Evolutionary conservation across 495 filamentous ascomycete genomes (phyloP).

Genomic region (Lepraria neglecta): DNA sequence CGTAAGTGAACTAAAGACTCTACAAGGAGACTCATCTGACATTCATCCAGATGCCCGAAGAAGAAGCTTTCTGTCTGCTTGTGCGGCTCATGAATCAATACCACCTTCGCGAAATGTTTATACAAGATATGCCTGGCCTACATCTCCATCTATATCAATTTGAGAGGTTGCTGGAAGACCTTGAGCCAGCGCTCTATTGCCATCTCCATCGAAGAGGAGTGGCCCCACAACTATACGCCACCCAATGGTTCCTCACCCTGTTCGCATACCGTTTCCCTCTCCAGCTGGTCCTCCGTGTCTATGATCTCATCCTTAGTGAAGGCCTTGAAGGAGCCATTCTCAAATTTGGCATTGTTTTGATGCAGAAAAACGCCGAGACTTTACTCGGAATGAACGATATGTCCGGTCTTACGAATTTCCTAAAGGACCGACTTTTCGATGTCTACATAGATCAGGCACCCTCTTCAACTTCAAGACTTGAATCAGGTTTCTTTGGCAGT

Average conservation of each 20-base stretch:
- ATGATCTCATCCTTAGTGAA: slow-evolving; percentile 93
- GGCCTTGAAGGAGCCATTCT: slow-evolving; percentile 84
- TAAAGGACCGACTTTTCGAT: slow-evolving; percentile 93
- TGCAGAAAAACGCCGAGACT: slow-evolving; percentile 80
- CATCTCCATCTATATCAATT: slow-evolving; percentile 93
- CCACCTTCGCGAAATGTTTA: slow-evolving; percentile 84
- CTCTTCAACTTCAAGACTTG: slow-evolving; percentile 77
- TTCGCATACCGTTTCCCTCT: slow-evolving; percentile 98
- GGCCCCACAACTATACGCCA: slow-evolving; percentile 87
- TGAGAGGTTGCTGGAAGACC: slow-evolving; percentile 87
- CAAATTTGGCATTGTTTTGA: slow-evolving; percentile 87
- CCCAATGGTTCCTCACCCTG: slow-evolving; percentile 98
- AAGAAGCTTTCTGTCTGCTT: slow-evolving; percentile 90
- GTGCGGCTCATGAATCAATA: slow-evolving; percentile 97
- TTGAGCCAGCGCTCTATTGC: slow-evolving; percentile 90
- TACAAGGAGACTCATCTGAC: not conserved
- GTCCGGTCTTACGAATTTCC: slow-evolving; percentile 72
- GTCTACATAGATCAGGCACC: slow-evolving; percentile 93
- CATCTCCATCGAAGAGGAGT: slow-evolving; percentile 86
- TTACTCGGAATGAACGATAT: slow-evolving; percentile 90
- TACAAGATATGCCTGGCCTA: slow-evolving; percentile 92
- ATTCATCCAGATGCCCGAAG: slow-evolving; percentile 75
- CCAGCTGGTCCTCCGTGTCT: slow-evolving; percentile 91
- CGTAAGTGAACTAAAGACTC: slow-evolving; percentile 43
- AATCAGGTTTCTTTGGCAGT: slow-evolving; percentile 96